phyloP scores from a whole-genome alignment of 1,284 basidiomycete genomes.

The Mycena sp. region DNA sequence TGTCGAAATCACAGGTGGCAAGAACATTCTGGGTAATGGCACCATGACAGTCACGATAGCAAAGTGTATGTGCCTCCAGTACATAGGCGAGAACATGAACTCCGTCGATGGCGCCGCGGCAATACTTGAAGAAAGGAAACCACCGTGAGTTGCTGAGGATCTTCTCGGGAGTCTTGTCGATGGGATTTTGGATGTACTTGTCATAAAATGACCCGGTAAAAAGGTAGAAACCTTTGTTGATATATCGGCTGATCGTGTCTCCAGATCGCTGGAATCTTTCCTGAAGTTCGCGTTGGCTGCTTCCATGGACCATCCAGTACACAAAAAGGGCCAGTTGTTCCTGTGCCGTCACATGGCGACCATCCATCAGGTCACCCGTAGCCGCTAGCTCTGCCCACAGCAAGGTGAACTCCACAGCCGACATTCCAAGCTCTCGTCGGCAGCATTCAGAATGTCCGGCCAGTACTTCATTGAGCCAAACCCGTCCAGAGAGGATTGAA shows the following conservation, averaged over 20 bases:
- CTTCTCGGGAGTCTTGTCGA: slow-evolving; percentile 26
- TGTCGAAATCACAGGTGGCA: slow-evolving; percentile 38
- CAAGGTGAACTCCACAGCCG: background rate
- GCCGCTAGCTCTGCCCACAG: no score
- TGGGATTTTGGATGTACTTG: slow-evolving; percentile 25
- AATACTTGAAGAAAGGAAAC: slow-evolving; percentile 40
- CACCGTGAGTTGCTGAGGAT: slow-evolving; percentile 31
- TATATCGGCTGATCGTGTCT: no score
- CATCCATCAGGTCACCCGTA: no score
- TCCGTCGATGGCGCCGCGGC: slow-evolving; percentile 41
- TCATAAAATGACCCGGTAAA: slow-evolving; percentile 29
- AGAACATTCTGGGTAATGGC: slow-evolving; percentile 39
- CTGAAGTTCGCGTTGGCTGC: no score
- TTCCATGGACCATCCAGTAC: no score
- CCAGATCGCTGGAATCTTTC: no score
- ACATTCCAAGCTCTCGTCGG: background rate
- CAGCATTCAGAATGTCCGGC: background rate
- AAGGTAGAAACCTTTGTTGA: slow-evolving; percentile 25
- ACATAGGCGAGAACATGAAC: no score
- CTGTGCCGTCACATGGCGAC: no score
- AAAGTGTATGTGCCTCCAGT: no score
- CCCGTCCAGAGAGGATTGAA: no score
- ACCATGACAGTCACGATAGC: no score
- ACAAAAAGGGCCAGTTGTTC: no score
- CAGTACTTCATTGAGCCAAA: background rate